Base-by-base conservation (phyloP, 2,329 filamentous ascomycete species). In the Penicillium sp. region DNA sequence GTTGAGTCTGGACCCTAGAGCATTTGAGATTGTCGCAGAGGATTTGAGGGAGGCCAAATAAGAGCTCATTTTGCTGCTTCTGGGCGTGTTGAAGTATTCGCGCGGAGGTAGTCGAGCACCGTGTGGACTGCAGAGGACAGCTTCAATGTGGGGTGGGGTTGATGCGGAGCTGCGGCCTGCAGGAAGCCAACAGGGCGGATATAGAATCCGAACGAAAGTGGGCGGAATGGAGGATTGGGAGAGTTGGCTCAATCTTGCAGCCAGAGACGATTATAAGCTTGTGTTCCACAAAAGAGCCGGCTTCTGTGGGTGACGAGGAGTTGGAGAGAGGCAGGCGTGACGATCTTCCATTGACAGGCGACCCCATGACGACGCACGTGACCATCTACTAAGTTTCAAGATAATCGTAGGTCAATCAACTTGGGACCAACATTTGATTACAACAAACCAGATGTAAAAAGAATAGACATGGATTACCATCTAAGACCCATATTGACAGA, bases 21-120 rank as follows among this genome's bases (percentile, higher is more conserved):
- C 65, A 76, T 81, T 69, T 76, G 86, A 77, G 81, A 84, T 75
- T 25, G 75, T 74, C 22, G 71, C 69, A 1, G 75, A 76, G 17
- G 73, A 72, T 7, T 72, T 75, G 48, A 87, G 83, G 73, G 88
- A 91, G 71, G 88, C 90, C 79, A 96, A 90, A 84, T 93, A 96
- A 68, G 89, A 90, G 70, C 90, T 84, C 89, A 92, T 92, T 69
- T 69, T 35, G 48, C 12, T 25, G 41, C n/a, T 8, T 11, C 3
- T 79, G 72, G 58, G 34, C 49, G 42, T 52, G 22, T 56, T 43
- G 22, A 28, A 11, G 51, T 55, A n/a, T 15, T n/a, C 35, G 37
- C 43, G 49, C 15, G 38, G 17, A 55, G 20, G 28, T 43, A 39
- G 28, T 54, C 49, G 51, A 39, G 31, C 25, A 55, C 57, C 28